Evolutionary conservation across 257 asterid species (phyloP).

Genomic region (Solanum megistacrolobum): DNA sequence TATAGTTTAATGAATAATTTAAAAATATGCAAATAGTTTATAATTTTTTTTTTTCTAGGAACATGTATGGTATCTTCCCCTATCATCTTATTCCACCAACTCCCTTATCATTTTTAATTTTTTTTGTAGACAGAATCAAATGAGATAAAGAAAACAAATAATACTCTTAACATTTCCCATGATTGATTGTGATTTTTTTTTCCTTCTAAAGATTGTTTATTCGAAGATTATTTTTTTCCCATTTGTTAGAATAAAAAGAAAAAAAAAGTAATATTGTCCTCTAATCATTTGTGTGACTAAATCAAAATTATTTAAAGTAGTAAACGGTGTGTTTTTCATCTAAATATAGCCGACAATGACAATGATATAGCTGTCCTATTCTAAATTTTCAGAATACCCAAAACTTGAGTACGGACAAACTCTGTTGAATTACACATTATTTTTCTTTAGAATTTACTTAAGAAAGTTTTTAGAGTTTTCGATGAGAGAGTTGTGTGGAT

Average conservation of each 20-base stretch:
- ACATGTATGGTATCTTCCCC: constrained; percentile 8
- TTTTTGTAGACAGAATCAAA: constrained; percentile 11
- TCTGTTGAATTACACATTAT: neutral
- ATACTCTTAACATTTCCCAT: constrained; percentile 13
- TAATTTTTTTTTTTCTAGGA: neutral
- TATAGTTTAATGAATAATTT: neutral
- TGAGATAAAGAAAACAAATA: constrained; percentile 7
- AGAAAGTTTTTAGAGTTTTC: neutral
- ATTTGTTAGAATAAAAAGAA: neutral
- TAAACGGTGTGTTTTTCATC: constrained; percentile 10
- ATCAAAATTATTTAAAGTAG: neutral
- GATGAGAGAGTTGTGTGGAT: no score
- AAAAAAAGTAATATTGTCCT: neutral
- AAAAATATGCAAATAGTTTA: neutral
- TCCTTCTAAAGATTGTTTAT: neutral
- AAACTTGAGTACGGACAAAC: constrained; percentile 4
- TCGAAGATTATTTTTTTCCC: neutral
- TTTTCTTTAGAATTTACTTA: neutral
- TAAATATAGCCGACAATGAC: constrained; percentile 25
- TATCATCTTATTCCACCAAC: constrained; percentile 22
- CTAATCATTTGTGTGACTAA: constrained; percentile 12
- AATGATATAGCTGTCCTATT: constrained; percentile 25
- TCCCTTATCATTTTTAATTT: constrained; percentile 3
- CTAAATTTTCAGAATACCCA: neutral
- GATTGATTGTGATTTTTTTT: constrained; percentile 7